Evolutionary conservation across 192 early-diverging fungal genomes (phyloP), one percentile per base, ranked within the genome.

Genomic region (Umbelopsis sp.): DNA sequence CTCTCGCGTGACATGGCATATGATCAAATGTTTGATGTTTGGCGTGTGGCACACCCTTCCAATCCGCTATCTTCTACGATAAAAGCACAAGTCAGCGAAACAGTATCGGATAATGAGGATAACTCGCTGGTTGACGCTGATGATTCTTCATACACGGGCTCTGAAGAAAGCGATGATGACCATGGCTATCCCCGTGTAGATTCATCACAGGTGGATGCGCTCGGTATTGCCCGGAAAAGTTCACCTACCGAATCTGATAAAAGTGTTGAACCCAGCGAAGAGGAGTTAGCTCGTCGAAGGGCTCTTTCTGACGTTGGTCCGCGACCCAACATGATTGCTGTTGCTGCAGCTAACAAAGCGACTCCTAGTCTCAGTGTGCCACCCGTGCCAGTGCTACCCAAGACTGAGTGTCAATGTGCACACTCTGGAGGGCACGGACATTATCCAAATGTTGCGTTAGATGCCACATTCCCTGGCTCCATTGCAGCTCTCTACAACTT

Each of bases 1-100:
- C 81, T 96, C 10, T 91, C 91, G 49, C 93, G 94, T 68, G 94
- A 96, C 51, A 84, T 82, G 21, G 90, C 89, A 0, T 91, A 87
- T 68, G 90, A 91, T 72, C 83, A 90, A 74, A 81, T 94, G 25
- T 84, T 85, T 64, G 90, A 90, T 33, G 61, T 91, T 53, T 92
- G 91, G 90, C 68, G 75, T 67, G 67, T 49, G 33, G 48, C 45
- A 15, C 73, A 47, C 30, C 11, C 37, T 37, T 47, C 46, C n/a
- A 67, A 21, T 58, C 27, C 61, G 64, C 8, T 45, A 44, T 41
- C 44, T 13, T 30, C 49, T 51, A 21, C 12, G 13, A 23, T 50
- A 4, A 27, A 22, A 33, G 61, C 44, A 22, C 4, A 15, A 61
- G 30, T 30, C 12, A 4, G 48, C 48, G 18, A 49, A 49, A 49